phyloP scores from a whole-genome alignment of 257 asterid genomes.

The Coffea eugenioides region DNA sequence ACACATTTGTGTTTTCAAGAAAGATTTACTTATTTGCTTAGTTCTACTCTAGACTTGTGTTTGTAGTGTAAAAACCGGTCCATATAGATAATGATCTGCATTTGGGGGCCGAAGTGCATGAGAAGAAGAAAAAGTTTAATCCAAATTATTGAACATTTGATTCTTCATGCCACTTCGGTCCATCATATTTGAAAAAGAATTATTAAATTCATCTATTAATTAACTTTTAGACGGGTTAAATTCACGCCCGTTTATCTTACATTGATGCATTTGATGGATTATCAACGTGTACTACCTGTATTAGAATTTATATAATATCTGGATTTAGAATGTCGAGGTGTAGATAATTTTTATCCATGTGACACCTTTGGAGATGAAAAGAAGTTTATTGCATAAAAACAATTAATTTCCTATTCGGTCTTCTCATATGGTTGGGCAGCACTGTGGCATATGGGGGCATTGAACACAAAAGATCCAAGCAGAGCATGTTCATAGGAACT shows the following conservation, averaged over 20 bases:
- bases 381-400: neutral
- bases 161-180: neutral
- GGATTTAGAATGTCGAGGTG: too few relatives aligned
- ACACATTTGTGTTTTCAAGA: too few relatives aligned
- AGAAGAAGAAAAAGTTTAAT: neutral
- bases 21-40: too few relatives aligned
- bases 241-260: too few relatives aligned
- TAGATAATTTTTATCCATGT: neutral
- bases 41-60: neutral
- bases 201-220: neutral
- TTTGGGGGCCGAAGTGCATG: too few relatives aligned
- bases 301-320: too few relatives aligned
- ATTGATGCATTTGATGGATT: too few relatives aligned
- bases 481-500: slow-evolving; percentile 1
- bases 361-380: slow-evolving; percentile 3
- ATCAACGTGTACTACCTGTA: too few relatives aligned
- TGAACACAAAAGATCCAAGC: neutral
- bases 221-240: neutral
- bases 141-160: neutral
- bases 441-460: slow-evolving; percentile 11
- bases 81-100: neutral
- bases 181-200: neutral
- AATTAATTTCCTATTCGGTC: neutral
- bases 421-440: slow-evolving; percentile 8
- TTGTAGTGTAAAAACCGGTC: neutral